phyloP scores from a whole-genome alignment of 208 protist genomes.

The Trypanosoma conorhini region DNA sequence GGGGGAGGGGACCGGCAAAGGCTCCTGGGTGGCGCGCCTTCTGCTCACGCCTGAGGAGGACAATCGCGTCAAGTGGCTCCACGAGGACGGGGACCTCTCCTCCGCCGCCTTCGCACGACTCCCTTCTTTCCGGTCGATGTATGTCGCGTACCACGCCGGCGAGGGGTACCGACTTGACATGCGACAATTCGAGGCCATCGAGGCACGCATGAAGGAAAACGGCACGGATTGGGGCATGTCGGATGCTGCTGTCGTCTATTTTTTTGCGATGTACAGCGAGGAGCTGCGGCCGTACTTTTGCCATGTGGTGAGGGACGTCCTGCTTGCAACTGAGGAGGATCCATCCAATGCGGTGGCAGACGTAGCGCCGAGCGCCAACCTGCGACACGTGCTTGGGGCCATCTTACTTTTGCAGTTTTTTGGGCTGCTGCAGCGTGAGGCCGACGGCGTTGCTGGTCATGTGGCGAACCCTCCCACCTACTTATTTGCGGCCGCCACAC shows the following conservation, averaged over 20 bases:
- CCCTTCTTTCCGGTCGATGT: conserved; percentile 74
- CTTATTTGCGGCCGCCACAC: conserved; percentile 18
- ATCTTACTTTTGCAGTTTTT: conserved; percentile 18
- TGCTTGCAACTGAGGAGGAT: conserved; percentile 5
- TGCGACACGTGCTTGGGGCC: conserved; percentile 27
- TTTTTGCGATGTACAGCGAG: conserved; percentile 18
- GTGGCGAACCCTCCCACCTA: conserved; percentile 21
- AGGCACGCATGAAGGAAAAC: conserved; percentile 29
- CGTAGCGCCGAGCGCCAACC: neutral
- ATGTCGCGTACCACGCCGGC: conserved; percentile 46
- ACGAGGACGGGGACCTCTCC: conserved; percentile 54
- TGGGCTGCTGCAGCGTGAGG: conserved; percentile 10
- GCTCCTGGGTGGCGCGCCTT: conserved; percentile 40
- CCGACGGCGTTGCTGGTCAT: conserved; percentile 5
- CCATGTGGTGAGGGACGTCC: conserved; percentile 20
- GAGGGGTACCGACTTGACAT: conserved; percentile 2
- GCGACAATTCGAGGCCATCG: conserved; percentile 25
- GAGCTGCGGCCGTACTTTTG: conserved; percentile 23
- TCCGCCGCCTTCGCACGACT: conserved; percentile 48
- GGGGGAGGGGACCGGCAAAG: neutral
- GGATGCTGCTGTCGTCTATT: conserved; percentile 26
- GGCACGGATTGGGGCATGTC: conserved; percentile 30
- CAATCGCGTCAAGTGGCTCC: conserved; percentile 73
- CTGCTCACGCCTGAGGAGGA: conserved; percentile 73
- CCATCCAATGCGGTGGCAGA: neutral